These are phyloP conservation scores for Venturia asperata DNA, from an alignment of 2,329 filamentous ascomycete species.

Conservation along the genomic window DNA sequence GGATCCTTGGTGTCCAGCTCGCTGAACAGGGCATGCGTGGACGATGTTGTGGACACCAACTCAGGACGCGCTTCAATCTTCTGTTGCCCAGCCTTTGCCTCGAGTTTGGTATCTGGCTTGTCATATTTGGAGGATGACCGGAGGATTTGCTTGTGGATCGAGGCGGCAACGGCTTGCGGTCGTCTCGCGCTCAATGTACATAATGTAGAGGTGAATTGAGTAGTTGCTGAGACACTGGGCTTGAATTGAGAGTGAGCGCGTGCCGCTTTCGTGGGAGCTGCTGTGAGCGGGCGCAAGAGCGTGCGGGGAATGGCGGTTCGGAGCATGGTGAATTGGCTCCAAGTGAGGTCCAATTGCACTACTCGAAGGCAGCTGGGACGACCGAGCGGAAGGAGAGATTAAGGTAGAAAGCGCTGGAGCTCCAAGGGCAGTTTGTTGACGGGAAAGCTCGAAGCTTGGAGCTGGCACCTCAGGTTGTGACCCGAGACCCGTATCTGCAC, in stretches of 20 bases:
- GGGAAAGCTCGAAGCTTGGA: not conserved
- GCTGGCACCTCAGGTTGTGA: too few relatives aligned
- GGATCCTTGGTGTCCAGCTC: constrained; percentile 33
- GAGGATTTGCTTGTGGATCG: constrained; percentile 35
- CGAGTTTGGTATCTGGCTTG: constrained; percentile 49
- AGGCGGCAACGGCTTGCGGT: constrained; percentile 29
- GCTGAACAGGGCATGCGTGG: constrained; percentile 35
- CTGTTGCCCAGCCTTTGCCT: constrained; percentile 48
- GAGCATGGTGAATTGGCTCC: constrained; percentile 12
- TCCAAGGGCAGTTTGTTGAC: not conserved
- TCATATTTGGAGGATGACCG: constrained; percentile 5
- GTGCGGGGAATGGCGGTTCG: constrained; percentile 11
- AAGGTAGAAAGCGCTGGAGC: not conserved
- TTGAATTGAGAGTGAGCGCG: constrained; percentile 7
- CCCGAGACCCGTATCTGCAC: too few relatives aligned
- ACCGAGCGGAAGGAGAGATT: not conserved
- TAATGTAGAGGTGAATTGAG: constrained; percentile 38
- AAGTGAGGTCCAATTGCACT: constrained; percentile 15
- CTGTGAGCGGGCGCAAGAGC: constrained; percentile 7
- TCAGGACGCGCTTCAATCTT: constrained; percentile 55
- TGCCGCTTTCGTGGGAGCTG: not conserved
- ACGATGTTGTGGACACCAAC: constrained; percentile 53
- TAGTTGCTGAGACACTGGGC: constrained; percentile 12
- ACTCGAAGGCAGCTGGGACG: not conserved
- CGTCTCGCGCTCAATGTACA: constrained; percentile 33